Evolutionary conservation across 768 basidiomycete genomes (phyloP).

Genomic region (Kwoniella europaea): DNA sequence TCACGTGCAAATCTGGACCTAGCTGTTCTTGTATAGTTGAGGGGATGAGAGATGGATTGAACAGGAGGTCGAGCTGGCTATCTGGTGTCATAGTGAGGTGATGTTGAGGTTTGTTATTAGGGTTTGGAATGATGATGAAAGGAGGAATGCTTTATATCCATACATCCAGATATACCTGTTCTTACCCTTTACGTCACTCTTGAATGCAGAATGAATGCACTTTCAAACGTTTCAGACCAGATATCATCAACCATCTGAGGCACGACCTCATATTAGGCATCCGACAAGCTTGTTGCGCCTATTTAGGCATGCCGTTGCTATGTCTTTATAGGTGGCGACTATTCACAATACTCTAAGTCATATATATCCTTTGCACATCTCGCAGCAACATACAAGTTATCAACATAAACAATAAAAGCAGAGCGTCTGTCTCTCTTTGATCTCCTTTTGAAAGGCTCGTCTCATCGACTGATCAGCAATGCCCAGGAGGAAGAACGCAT

Average conservation of each 20-base stretch:
- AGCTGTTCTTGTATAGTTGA: constrained; percentile 11
- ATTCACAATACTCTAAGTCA: background rate
- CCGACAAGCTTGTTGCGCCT: background rate
- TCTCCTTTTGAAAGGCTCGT: background rate
- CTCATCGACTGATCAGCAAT: constrained; percentile 27
- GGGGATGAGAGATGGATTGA: constrained; percentile 27
- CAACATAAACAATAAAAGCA: background rate
- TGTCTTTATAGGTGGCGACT: background rate
- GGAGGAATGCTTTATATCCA: too few relatives aligned
- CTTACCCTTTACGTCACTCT: background rate
- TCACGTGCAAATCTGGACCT: constrained; percentile 24
- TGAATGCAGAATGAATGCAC: background rate
- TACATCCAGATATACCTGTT: too few relatives aligned
- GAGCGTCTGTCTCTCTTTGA: background rate
- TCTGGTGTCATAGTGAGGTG: constrained; percentile 10
- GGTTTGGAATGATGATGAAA: background rate
- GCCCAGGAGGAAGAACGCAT: constrained; percentile 57
- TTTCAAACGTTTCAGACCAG: constrained; percentile 1
- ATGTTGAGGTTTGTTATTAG: background rate
- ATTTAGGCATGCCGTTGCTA: background rate
- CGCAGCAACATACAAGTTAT: background rate
- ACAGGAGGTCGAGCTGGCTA: constrained; percentile 22
- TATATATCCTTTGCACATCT: background rate
- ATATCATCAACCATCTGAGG: background rate
- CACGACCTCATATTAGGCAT: background rate